Percentiles rank a stretch among this genome's conserved stretches.
Conservation (phyloP, 768 basidiomycete species). For the Gymnopilus junonius region DNA sequence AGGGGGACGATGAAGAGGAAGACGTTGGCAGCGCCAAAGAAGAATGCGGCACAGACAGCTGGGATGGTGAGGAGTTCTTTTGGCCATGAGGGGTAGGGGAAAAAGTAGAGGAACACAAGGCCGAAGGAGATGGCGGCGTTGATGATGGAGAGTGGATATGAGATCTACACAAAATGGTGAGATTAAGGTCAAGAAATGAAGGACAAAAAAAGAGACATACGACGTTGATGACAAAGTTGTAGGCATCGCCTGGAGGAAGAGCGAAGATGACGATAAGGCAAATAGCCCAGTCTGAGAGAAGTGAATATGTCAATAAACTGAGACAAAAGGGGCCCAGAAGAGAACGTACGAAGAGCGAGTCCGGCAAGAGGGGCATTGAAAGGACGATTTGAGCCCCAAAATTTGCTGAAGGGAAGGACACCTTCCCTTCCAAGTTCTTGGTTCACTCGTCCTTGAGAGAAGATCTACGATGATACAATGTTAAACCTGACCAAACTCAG, state of each 20-base stretch:
- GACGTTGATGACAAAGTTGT: constrained; percentile 62
- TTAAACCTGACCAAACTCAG: not conserved
- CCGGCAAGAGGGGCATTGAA: constrained; percentile 65
- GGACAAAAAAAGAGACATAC: constrained; percentile 39
- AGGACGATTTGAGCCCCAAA: constrained; percentile 66
- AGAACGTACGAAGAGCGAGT: constrained; percentile 51
- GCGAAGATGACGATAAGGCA: constrained; percentile 42
- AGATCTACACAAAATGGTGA: constrained; percentile 35
- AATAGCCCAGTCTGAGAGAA: constrained; percentile 35
- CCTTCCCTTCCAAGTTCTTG: constrained; percentile 70
- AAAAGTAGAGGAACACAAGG: constrained; percentile 40
- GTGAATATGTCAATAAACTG: not conserved
- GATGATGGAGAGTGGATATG: constrained; percentile 54
- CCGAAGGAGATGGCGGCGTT: constrained; percentile 43
- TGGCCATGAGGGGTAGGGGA: constrained; percentile 12
- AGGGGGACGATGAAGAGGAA: constrained; percentile 62
- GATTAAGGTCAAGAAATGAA: not conserved
- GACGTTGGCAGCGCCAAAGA: constrained; percentile 64
- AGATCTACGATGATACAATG: constrained; percentile 17
- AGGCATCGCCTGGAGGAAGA: constrained; percentile 68
- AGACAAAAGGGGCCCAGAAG: not conserved
- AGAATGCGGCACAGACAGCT: constrained; percentile 31
- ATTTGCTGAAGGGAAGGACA: constrained; percentile 59
- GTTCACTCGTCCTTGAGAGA: constrained; percentile 47
- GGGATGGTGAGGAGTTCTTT: constrained; percentile 12